Evolutionary conservation across 108 stramenopile genomes (phyloP).

Genomic region (Cyclotella sp.): DNA sequence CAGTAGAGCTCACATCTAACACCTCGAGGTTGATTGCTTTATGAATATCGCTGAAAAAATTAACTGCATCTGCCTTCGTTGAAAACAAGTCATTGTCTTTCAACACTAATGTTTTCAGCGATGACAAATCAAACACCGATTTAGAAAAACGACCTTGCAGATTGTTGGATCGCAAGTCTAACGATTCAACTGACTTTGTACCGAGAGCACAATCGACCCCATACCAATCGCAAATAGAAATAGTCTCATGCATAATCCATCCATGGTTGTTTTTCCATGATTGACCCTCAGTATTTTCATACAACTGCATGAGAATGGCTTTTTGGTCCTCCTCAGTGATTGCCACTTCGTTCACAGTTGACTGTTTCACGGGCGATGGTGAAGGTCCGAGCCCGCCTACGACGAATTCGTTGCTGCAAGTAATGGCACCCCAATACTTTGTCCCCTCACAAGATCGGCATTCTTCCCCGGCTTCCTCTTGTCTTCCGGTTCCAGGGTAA

Average conservation of each 20-base stretch:
- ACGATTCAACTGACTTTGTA: neutral
- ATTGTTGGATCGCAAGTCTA: constrained; percentile 32
- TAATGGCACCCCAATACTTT: constrained; percentile 24
- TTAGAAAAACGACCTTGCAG: constrained; percentile 13
- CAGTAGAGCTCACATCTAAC: constrained; percentile 34
- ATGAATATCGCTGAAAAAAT: constrained; percentile 29
- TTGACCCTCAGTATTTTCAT: constrained; percentile 14
- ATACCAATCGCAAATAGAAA: constrained; percentile 35
- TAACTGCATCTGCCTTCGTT: neutral
- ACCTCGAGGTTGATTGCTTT: neutral
- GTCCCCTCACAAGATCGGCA: constrained; percentile 16
- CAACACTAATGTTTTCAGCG: constrained; percentile 14
- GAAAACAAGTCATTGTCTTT: constrained; percentile 24
- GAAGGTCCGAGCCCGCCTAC: neutral
- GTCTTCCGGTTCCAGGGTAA: constrained; percentile 44
- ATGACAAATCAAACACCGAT: constrained; percentile 16
- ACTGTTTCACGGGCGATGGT: neutral
- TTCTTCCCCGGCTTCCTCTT: constrained; percentile 24
- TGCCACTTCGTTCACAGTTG: neutral
- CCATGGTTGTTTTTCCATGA: constrained; percentile 22
- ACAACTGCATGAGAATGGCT: constrained; percentile 29
- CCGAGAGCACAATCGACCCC: constrained; percentile 16
- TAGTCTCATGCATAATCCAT: constrained; percentile 8
- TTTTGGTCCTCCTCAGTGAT: constrained; percentile 3
- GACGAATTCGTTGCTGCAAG: neutral